Percentiles rank a stretch among this genome's conserved stretches.
These are phyloP conservation scores for Eimeria tenella DNA, from an alignment of 169 alveolate species.

Conservation along the genomic window DNA sequence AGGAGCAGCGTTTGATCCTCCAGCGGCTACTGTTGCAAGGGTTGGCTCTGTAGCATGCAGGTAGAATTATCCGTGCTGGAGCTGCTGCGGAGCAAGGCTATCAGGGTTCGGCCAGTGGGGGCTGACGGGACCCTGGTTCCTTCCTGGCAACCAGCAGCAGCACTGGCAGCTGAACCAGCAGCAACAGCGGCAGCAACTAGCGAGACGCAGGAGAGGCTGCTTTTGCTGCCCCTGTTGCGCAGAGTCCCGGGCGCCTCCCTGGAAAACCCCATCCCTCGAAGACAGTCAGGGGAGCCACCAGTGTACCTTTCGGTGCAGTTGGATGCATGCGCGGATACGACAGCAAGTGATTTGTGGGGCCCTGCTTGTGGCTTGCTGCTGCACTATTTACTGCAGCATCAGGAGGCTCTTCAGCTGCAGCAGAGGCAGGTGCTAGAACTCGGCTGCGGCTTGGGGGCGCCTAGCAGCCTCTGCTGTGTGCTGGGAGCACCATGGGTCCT, in stretches of 20 bases:
- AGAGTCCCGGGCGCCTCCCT: neutral
- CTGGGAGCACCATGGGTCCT: neutral
- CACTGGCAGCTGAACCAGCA: neutral
- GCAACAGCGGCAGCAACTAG: neutral
- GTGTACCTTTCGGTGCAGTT: neutral
- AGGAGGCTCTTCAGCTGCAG: conserved; percentile 52
- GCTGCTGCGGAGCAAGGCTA: conserved; percentile 29
- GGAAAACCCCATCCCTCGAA: neutral
- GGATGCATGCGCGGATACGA: neutral
- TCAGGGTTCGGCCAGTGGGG: neutral
- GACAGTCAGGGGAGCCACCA: no score
- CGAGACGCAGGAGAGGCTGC: neutral
- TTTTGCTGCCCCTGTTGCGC: conserved; percentile 42
- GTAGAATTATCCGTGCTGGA: conserved; percentile 11
- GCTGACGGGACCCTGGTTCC: conserved; percentile 4
- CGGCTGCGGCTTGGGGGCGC: conserved; percentile 60
- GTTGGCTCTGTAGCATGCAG: neutral
- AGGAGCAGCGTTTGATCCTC: no score
- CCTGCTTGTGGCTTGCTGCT: conserved; percentile 46
- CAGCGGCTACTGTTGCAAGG: no score
- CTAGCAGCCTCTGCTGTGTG: conserved; percentile 14
- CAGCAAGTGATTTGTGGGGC: conserved; percentile 44
- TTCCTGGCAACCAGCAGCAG: neutral
- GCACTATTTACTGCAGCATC: conserved; percentile 30
- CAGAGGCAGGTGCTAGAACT: conserved; percentile 43